These are phyloP conservation scores for Antrodiella citrinella DNA, from an alignment of 768 basidiomycete species.

Conservation along the genomic window DNA sequence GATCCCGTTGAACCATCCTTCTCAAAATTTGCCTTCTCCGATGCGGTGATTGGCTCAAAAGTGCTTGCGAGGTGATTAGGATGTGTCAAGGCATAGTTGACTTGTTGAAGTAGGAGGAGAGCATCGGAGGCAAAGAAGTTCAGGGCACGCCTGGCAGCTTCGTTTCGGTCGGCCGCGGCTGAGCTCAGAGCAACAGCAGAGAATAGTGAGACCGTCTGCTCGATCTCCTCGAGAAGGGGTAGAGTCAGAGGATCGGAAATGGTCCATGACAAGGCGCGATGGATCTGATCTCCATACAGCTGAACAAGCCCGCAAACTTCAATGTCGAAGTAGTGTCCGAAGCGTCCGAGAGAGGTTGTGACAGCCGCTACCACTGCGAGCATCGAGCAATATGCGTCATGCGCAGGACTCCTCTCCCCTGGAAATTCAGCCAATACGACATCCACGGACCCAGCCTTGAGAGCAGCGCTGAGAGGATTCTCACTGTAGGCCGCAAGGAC, in stretches of 20 bases:
- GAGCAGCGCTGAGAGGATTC: conserved; percentile 68
- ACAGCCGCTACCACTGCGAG: conserved; percentile 71
- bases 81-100: conserved; percentile 87
- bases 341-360: conserved; percentile 50
- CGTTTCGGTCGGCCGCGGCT: conserved; percentile 34
- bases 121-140: conserved; percentile 61
- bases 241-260: conserved; percentile 70
- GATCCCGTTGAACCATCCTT: conserved; percentile 35
- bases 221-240: conserved; percentile 75
- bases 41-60: conserved; percentile 70
- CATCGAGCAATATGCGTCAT: conserved; percentile 79
- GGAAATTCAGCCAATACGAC: conserved; percentile 61
- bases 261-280: conserved; percentile 73
- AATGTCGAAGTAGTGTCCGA: conserved; percentile 72
- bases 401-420: conserved; percentile 70
- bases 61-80: conserved; percentile 81
- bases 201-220: conserved; percentile 73
- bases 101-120: conserved; percentile 70
- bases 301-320: conserved; percentile 85
- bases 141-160: conserved; percentile 55
- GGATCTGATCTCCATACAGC: conserved; percentile 75
- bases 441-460: conserved; percentile 68
- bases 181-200: conserved; percentile 56
- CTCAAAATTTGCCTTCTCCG: conserved; percentile 65
- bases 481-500: conserved; percentile 76